These are phyloP conservation scores for Barnettozyma sp. DNA, from an alignment of 805 yeast species.

Conservation along the genomic window DNA sequence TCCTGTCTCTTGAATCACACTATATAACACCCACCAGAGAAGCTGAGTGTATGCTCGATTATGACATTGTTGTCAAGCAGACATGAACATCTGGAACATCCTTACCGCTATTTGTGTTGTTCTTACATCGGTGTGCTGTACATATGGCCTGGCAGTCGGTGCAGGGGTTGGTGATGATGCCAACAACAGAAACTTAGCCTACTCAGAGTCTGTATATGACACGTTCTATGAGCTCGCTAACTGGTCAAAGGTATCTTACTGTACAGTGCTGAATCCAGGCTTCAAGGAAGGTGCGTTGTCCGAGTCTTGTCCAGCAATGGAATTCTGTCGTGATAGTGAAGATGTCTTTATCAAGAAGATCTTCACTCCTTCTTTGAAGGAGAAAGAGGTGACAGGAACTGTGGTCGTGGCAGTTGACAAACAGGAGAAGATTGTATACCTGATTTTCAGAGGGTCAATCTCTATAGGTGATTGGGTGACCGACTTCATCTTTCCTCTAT, in stretches of 20 bases:
- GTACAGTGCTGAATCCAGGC: slow-evolving; percentile 7
- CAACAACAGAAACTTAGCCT: neutral
- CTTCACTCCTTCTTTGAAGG: slow-evolving; percentile 11
- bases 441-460: slow-evolving; percentile 60
- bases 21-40: too few relatives aligned
- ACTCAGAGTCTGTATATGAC: slow-evolving; percentile 5
- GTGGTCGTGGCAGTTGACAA: slow-evolving; percentile 51
- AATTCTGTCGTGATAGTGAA: slow-evolving; percentile 11
- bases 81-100: too few relatives aligned
- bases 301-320: slow-evolving; percentile 9
- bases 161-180: neutral
- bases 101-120: too few relatives aligned
- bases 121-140: neutral
- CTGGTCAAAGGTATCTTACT: slow-evolving; percentile 9
- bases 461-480: slow-evolving; percentile 55
- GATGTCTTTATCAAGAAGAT: slow-evolving; percentile 8
- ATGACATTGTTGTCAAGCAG: too few relatives aligned
- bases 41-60: too few relatives aligned
- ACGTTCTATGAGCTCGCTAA: slow-evolving; percentile 4
- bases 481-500: slow-evolving; percentile 45
- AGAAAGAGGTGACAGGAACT: slow-evolving; percentile 41
- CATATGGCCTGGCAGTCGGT: neutral
- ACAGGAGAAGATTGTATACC: slow-evolving; percentile 33
- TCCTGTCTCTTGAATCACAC: too few relatives aligned
- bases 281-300: slow-evolving; percentile 5